Base-by-base conservation (phyloP, 805 yeast genomes). In the Lipomyces kockii region DNA sequence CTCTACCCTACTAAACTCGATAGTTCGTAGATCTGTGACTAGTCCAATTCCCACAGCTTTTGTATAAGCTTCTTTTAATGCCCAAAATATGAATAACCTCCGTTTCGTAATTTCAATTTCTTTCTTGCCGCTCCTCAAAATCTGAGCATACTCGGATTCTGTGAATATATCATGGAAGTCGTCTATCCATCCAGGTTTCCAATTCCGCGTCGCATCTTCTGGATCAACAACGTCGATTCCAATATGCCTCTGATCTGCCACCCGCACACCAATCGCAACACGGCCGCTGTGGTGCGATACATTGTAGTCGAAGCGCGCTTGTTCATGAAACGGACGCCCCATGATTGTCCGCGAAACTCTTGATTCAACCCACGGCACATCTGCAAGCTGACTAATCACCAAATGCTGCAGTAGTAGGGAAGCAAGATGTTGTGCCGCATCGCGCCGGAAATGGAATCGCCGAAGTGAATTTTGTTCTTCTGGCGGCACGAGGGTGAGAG, bases 41-140 rank as follows among this genome's bases (percentile, higher is more conserved):
- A 86, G 75, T 0, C 97, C 96, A 20, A 82, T 77, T 0, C 96
- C 97, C 1, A 83, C 72, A 51, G 82, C 84, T 73, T 91, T 91
- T 6, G 90, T 83, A 73, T 86, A 89, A 25, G 91, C 86, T 75
- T 91, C 97, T 74, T 91, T 91, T 63, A 91, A 76, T 0, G 97
- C 89, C 97, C 97, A 91, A 46, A 83, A 81, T 52, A 85, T 86
- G 51, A 67, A 69, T 39, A 74, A 64, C 29, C 63, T n/a, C 17
- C 62, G 49, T 27, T 32, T 22, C 3, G 51, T 61, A 14, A 27
- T 20, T 12, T n/a, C 27, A n/a, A 3, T 32, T 25, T 61, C 63
- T 20, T 27, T 20, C 14, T 54, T 22, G 34, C 34, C 27, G 14
- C 14, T 11, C 39, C 34, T n/a, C 57, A 43, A 25, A 6, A 62